These are phyloP conservation scores for Mortierella sp. DNA, from an alignment of 371 early-diverging fungal species.

Conservation along the genomic window DNA sequence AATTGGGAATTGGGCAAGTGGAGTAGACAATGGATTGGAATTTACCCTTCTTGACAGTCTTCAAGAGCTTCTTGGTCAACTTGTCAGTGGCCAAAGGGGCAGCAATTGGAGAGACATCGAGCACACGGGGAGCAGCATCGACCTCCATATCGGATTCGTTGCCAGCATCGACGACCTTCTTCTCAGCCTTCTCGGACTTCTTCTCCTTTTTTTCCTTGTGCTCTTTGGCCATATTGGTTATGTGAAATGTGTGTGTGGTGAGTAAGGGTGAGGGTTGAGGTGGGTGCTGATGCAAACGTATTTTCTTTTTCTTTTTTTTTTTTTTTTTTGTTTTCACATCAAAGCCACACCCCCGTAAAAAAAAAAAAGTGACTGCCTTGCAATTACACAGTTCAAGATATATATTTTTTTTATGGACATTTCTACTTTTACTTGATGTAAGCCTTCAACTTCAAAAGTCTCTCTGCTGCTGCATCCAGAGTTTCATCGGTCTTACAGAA, in stretches of 20 bases:
- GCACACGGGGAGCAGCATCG: conserved; percentile 38
- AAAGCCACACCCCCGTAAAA: conserved; percentile 14
- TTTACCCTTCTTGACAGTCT: conserved; percentile 93
- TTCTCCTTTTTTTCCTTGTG: conserved; percentile 65
- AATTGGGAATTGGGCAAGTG: neutral
- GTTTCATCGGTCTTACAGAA: conserved; percentile 95
- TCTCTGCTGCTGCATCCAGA: conserved; percentile 80
- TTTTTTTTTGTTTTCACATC: conserved; percentile 7
- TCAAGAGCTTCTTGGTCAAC: conserved; percentile 91
- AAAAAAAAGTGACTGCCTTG: conserved; percentile 8
- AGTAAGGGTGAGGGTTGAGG: conserved; percentile 7
- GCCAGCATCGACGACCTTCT: conserved; percentile 47
- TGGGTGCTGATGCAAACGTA: conserved; percentile 5
- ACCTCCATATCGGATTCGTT: conserved; percentile 57
- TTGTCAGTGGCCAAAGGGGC: conserved; percentile 94
- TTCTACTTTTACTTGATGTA: conserved; percentile 63
- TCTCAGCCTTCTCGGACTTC: conserved; percentile 58
- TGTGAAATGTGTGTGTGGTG: conserved; percentile 18
- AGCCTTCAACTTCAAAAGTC: conserved; percentile 73
- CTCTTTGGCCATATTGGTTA: conserved; percentile 61
- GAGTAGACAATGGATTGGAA: neutral
- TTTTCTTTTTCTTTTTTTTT: conserved; percentile 15
- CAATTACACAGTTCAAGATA: neutral
- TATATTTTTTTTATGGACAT: no score
- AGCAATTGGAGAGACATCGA: conserved; percentile 86